phyloP scores from a whole-genome alignment of 2,329 filamentous ascomycete genomes.

The Clonostachys rhizophaga region DNA sequence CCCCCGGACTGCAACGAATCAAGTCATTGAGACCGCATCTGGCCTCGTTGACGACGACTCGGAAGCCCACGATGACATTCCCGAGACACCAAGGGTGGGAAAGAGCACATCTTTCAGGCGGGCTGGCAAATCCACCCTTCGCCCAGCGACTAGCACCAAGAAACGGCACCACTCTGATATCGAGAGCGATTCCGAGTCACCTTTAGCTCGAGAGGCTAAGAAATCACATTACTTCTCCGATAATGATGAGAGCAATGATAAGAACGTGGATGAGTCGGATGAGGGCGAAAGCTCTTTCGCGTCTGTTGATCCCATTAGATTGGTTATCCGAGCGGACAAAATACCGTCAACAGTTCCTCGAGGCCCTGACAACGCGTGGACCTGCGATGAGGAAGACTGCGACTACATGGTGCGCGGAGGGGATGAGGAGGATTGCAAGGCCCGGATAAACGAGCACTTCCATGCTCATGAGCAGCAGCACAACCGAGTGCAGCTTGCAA shows the following conservation, averaged over 20 bases:
- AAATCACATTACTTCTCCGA: conserved; percentile 23
- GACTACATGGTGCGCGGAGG: conserved; percentile 58
- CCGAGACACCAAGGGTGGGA: conserved; percentile 10
- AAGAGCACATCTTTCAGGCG: conserved; percentile 26
- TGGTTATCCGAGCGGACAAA: conserved; percentile 44
- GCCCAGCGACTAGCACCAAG: conserved; percentile 31
- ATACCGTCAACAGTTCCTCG: conserved; percentile 42
- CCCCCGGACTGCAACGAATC: neutral
- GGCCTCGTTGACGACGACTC: conserved; percentile 2
- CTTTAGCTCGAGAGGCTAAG: conserved; percentile 24
- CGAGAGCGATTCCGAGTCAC: conserved; percentile 30
- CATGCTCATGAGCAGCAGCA: conserved; percentile 52
- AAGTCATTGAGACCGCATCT: neutral
- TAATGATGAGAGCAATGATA: conserved; percentile 23
- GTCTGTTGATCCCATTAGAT: conserved; percentile 18
- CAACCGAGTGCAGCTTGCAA: conserved; percentile 42
- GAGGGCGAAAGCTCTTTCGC: conserved; percentile 2
- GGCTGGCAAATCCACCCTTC: conserved; percentile 37
- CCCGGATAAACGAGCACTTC: conserved; percentile 56
- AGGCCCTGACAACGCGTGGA: conserved; percentile 61
- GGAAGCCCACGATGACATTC: conserved; percentile 11
- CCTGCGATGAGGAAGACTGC: conserved; percentile 61
- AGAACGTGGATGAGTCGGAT: conserved; percentile 16
- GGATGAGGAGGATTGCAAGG: conserved; percentile 46
- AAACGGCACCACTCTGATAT: conserved; percentile 36